Base-by-base conservation (phyloP, 441 rosid genomes). In the Populus hybrid region DNA sequence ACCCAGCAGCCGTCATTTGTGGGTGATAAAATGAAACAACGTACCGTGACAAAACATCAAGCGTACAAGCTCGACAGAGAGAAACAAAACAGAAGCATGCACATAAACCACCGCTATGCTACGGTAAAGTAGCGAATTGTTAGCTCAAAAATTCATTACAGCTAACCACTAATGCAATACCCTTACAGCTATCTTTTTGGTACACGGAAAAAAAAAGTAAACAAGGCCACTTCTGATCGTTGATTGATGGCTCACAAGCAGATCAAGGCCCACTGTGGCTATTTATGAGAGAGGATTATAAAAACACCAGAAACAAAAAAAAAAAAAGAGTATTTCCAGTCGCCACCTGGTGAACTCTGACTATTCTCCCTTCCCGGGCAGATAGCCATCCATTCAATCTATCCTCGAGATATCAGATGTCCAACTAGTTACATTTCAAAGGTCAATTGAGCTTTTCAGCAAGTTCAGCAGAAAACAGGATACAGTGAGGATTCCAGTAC, bases 111-210 rank as follows among this genome's bases (percentile, higher is more conserved):
- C 69, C 72, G 35, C 24, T 32, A 38, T 50, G 74, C 54, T 8
- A 38, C 68, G 46, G 70, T 54, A 57, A 36, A 64, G 75, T n/a
- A 67, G 34, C 40, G 71, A 75, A 28, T 63, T 57, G 63, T 57
- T 63, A 69, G 42, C 79, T 65, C 78, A 63, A 77, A 34, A 59
- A 75, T 83, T 76, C 84, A 68, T 68, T 79, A 72, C 82, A 83
- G 63, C 67, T 40, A 70, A 68, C 73, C 21, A 57, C 46, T 46
- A 23, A 42, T 40, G 68, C 65, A 40, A 23, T 24, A 40, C 12
- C 59, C 50, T 26, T 18, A 69, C 64, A 69, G 64, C 71, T 72
- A 71, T 40, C 70, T 79, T 66, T 73, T 81, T 71, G 38, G 32
- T 76, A 81, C 81, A 78, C 50, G 71, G 70, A 46, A 72, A 69